Conservation (phyloP, 768 basidiomycete genomes). For the Hebeloma cylindrosporum region DNA sequence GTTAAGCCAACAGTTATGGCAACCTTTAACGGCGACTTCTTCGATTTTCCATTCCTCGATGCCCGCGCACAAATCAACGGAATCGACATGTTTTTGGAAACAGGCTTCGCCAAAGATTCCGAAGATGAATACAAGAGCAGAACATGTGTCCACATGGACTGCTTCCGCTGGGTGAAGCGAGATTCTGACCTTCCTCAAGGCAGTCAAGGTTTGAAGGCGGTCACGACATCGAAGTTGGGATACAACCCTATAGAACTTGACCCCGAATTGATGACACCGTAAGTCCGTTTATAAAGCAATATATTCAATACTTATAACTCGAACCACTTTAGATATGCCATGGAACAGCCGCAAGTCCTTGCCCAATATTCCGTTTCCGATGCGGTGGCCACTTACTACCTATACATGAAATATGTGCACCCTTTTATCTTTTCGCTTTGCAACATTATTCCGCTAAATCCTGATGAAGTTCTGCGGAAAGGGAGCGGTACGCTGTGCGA, state of each 20-base stretch:
- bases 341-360: conserved; percentile 91
- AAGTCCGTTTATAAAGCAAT: conserved; percentile 29
- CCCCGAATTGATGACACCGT: conserved; percentile 99
- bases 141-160: conserved; percentile 96
- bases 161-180: conserved; percentile 99
- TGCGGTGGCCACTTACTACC: conserved; percentile 99
- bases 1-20: conserved; percentile 96
- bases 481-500: conserved; percentile 97
- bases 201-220: conserved; percentile 97
- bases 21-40: conserved; percentile 98
- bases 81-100: conserved; percentile 96
- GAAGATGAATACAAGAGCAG: conserved; percentile 96
- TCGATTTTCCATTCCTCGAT: conserved; percentile 97
- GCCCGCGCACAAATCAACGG: conserved; percentile 84
- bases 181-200: conserved; percentile 99
- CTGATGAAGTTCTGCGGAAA: conserved; percentile 95
- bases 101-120: conserved; percentile 84
- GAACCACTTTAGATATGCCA: conserved; percentile 68
- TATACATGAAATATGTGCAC: conserved; percentile 99
- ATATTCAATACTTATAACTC: conserved; percentile 3
- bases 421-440: conserved; percentile 99
- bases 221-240: conserved; percentile 93
- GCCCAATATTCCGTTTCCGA: conserved; percentile 99
- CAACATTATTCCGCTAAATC: conserved; percentile 96
- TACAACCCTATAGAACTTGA: conserved; percentile 97